Evolutionary conservation across 78 protist genomes (phyloP).

Genomic region (Andalucia godoyi): DNA sequence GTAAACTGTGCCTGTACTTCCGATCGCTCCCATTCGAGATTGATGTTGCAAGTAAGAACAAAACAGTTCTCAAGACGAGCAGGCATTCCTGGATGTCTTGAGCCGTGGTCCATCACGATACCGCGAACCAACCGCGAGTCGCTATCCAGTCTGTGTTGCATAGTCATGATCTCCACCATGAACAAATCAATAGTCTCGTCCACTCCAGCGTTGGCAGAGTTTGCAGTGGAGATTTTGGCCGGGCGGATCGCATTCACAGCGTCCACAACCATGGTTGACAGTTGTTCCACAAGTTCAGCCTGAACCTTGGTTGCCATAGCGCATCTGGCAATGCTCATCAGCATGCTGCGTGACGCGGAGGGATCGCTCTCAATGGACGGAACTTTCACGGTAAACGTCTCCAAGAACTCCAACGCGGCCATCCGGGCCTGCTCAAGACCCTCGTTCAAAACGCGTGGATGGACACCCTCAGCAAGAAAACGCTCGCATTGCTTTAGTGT

Average conservation of each 20-base stretch:
- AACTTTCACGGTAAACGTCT: constrained; percentile 10
- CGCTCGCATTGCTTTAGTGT: constrained; percentile 82
- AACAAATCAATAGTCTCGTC: constrained; percentile 86
- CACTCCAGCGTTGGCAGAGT: no score
- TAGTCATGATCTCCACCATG: constrained; percentile 97
- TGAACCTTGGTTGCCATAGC: constrained; percentile 82
- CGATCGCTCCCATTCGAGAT: constrained; percentile 96
- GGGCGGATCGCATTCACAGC: constrained; percentile 69
- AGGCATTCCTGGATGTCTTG: constrained; percentile 98
- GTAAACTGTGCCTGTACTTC: constrained; percentile 84
- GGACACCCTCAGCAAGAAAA: constrained; percentile 88
- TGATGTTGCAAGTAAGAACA: constrained; percentile 88
- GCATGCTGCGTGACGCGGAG: constrained; percentile 51
- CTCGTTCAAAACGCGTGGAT: constrained; percentile 92
- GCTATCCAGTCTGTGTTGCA: constrained; percentile 83
- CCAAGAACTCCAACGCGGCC: constrained; percentile 51
- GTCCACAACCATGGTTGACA: constrained; percentile 84
- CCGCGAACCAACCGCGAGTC: constrained; percentile 83
- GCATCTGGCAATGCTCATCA: constrained; percentile 78
- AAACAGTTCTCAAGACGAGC: constrained; percentile 53
- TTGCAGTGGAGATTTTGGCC: neutral
- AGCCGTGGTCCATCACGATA: constrained; percentile 98
- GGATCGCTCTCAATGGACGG: neutral
- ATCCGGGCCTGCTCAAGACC: constrained; percentile 91
- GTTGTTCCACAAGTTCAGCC: constrained; percentile 53